These are phyloP conservation scores for Candida pseudofarinosa DNA, from an alignment of 805 yeast species.

Conservation along the genomic window DNA sequence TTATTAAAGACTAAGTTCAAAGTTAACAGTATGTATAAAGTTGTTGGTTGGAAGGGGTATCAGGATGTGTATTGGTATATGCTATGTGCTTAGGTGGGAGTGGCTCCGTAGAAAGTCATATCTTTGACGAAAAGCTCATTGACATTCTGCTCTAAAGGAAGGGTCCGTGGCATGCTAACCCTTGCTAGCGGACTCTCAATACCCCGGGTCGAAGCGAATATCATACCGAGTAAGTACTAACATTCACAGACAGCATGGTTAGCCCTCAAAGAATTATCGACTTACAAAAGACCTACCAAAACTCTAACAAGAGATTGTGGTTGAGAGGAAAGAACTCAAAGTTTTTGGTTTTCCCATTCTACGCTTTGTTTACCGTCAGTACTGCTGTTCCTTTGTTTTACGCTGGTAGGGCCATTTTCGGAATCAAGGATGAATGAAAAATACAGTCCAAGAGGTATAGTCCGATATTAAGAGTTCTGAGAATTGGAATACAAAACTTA, in stretches of 20 bases:
- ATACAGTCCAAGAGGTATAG: background rate
- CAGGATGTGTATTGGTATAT: too few species aligned
- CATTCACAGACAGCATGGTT: conserved; percentile 3
- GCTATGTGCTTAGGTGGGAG: too few species aligned
- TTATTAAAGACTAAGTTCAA: background rate
- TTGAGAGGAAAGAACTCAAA: conserved; percentile 52
- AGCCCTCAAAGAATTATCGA: conserved; percentile 46
- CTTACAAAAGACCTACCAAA: conserved; percentile 43
- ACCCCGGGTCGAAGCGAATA: too few species aligned
- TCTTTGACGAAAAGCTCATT: too few species aligned
- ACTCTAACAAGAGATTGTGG: conserved; percentile 40
- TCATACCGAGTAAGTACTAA: conserved; percentile 5
- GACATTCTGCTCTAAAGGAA: too few species aligned
- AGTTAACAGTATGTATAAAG: background rate
- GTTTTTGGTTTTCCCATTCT: conserved; percentile 71
- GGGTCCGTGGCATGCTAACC: too few species aligned
- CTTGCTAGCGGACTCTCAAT: too few species aligned
- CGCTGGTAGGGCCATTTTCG: conserved; percentile 67
- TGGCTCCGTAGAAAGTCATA: too few species aligned
- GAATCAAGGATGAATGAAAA: conserved; percentile 49
- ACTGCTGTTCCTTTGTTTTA: conserved; percentile 64
- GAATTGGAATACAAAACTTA: background rate
- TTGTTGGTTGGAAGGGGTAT: too few species aligned
- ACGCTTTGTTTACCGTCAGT: conserved; percentile 65
- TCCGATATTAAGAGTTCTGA: background rate